These are phyloP conservation scores for Lagenidium giganteum DNA, from an alignment of 352 stramenopile genomes.

Conservation along the genomic window DNA sequence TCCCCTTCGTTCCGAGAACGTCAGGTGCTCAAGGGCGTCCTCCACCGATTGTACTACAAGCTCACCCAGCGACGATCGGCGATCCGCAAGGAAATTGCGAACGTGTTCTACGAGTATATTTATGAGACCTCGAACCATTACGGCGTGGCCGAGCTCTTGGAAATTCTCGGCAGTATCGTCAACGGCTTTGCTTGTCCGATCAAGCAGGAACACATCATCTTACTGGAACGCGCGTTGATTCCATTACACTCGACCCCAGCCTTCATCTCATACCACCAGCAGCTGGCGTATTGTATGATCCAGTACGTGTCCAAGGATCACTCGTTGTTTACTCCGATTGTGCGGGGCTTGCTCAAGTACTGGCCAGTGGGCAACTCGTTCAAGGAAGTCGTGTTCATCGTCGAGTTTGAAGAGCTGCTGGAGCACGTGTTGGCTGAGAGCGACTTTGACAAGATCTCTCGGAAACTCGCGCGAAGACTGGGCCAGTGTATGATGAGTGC, in stretches of 20 bases:
- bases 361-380: conserved; percentile 86
- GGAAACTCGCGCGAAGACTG: conserved; percentile 51
- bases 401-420: conserved; percentile 86
- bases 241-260: conserved; percentile 80
- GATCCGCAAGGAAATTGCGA: conserved; percentile 85
- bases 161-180: conserved; percentile 86
- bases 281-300: conserved; percentile 88
- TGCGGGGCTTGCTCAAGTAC: conserved; percentile 73
- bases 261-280: conserved; percentile 86
- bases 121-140: conserved; percentile 89
- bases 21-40: conserved; percentile 80
- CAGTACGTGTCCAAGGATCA: conserved; percentile 89
- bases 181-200: conserved; percentile 88
- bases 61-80: conserved; percentile 82
- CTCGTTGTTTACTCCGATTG: conserved; percentile 79
- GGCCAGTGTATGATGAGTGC: conserved; percentile 77
- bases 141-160: conserved; percentile 80
- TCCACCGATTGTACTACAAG: conserved; percentile 89
- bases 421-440: conserved; percentile 79
- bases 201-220: conserved; percentile 84
- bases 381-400: conserved; percentile 87
- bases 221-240: conserved; percentile 81
- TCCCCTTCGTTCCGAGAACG: conserved; percentile 84
- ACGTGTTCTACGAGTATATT: conserved; percentile 91
- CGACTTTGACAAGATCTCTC: conserved; percentile 67